A percentile compares a stretch with the other conserved stretches of the same genome.
phyloP scores from a whole-genome alignment of 768 basidiomycete species.

The Suillus lakei region DNA sequence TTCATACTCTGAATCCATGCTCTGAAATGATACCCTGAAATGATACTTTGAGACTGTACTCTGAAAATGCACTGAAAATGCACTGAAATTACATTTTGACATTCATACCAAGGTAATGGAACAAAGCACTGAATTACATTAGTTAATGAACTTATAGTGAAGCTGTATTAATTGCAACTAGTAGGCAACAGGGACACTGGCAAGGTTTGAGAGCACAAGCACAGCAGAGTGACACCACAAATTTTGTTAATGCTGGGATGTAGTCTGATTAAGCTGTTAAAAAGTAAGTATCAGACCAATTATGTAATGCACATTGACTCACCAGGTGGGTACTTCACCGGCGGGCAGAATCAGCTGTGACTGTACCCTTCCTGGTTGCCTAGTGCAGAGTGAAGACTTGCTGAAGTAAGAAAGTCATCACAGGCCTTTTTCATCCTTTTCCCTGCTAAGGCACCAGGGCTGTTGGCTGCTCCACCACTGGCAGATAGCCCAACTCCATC shows the following conservation, averaged over 20 bases:
- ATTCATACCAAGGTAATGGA: neutral
- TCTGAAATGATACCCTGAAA: neutral
- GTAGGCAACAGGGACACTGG: neutral
- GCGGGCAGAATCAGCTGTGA: neutral
- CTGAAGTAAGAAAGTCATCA: neutral
- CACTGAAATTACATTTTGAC: neutral
- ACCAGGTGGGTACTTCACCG: neutral
- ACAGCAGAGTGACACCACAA: too few species aligned
- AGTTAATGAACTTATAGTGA: neutral
- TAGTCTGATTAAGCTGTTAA: neutral
- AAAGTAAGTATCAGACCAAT: neutral
- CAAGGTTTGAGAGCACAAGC: neutral
- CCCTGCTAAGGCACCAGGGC: neutral
- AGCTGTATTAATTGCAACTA: neutral
- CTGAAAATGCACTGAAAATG: neutral
- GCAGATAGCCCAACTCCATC: neutral
- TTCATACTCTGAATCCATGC: neutral
- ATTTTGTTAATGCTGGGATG: neutral
- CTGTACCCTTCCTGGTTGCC: neutral
- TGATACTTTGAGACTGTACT: neutral
- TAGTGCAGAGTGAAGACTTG: neutral
- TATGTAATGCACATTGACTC: neutral
- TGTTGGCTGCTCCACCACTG: neutral
- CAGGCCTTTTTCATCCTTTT: neutral
- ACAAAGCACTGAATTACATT: neutral